phyloP scores from a whole-genome alignment of 805 yeast genomes.

The Candida fluviatilis region DNA sequence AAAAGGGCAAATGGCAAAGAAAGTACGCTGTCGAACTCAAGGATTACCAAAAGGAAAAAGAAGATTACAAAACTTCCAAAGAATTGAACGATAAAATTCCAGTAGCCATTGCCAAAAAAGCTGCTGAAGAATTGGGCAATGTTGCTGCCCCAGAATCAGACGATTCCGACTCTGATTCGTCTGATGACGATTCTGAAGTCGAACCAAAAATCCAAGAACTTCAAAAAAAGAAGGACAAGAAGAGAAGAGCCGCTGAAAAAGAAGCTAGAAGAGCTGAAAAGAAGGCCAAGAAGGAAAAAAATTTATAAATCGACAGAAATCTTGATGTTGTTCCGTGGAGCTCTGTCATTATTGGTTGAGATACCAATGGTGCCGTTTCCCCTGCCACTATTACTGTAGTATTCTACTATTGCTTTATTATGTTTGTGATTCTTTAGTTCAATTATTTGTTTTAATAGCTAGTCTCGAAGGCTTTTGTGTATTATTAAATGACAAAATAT shows the following conservation, averaged over 20 bases:
- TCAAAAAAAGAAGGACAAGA: conserved; percentile 49
- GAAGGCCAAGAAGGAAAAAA: conserved; percentile 10
- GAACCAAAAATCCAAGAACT: conserved; percentile 23
- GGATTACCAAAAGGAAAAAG: conserved; percentile 29
- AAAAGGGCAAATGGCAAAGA: conserved; percentile 67
- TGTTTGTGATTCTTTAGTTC: conserved; percentile 2
- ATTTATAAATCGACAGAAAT: background rate
- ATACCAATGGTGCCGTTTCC: background rate
- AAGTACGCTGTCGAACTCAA: conserved; percentile 46
- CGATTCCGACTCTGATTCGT: conserved; percentile 4
- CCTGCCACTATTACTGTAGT: conserved; percentile 4
- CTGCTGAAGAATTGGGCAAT: conserved; percentile 4
- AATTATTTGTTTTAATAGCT: conserved; percentile 3
- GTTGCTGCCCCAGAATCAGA: conserved; percentile 7
- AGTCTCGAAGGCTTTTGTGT: conserved; percentile 2
- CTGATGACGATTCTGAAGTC: conserved; percentile 3
- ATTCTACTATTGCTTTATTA: conserved; percentile 4
- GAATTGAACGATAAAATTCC: conserved; percentile 4
- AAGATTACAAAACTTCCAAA: conserved; percentile 27
- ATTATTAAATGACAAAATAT: background rate
- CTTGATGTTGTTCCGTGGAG: too few relatives aligned
- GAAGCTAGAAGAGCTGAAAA: conserved; percentile 11
- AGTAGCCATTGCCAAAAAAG: conserved; percentile 7
- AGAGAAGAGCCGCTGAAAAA: conserved; percentile 16
- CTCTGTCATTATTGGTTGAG: too few relatives aligned